phyloP scores from a whole-genome alignment of 768 basidiomycete genomes.

The Serpula lacrymans region DNA sequence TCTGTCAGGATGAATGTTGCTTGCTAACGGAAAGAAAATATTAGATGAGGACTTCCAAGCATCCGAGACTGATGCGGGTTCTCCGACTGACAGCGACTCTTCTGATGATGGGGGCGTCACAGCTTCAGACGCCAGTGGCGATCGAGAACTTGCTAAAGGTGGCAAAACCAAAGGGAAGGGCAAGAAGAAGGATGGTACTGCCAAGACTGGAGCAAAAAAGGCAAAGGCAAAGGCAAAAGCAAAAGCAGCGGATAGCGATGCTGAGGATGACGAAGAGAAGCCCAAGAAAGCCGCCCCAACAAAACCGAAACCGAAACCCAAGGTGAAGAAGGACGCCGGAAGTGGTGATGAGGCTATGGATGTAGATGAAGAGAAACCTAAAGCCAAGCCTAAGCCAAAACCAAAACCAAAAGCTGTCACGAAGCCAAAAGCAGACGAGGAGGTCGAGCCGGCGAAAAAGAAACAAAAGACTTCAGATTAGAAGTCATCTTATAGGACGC shows the following conservation, averaged over 20 bases:
- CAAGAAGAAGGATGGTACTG: constrained; percentile 15
- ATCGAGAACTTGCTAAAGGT: constrained; percentile 54
- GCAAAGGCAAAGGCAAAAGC: constrained; percentile 30
- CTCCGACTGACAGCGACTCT: constrained; percentile 72
- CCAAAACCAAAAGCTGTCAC: constrained; percentile 38
- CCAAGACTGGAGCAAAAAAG: constrained; percentile 38
- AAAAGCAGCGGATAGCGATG: constrained; percentile 40
- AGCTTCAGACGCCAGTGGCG: constrained; percentile 83
- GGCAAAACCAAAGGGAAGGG: constrained; percentile 32
- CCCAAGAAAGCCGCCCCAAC: constrained; percentile 46
- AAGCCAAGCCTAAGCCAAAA: constrained; percentile 38
- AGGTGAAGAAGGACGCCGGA: constrained; percentile 37
- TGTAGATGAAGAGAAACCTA: constrained; percentile 34
- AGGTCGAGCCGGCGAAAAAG: constrained; percentile 67
- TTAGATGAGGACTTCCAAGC: constrained; percentile 90
- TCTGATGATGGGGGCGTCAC: constrained; percentile 67
- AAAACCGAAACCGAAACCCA: constrained; percentile 41
- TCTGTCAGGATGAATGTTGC: too few species aligned
- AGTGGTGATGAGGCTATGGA: constrained; percentile 50
- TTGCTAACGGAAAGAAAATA: too few species aligned
- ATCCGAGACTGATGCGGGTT: constrained; percentile 83
- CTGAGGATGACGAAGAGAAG: constrained; percentile 34
- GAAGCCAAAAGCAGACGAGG: constrained; percentile 29
- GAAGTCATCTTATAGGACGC: too few species aligned
- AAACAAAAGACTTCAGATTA: constrained; percentile 61